Conservation (phyloP, 345 rosid genomes). For the Salix koriyanagi region DNA sequence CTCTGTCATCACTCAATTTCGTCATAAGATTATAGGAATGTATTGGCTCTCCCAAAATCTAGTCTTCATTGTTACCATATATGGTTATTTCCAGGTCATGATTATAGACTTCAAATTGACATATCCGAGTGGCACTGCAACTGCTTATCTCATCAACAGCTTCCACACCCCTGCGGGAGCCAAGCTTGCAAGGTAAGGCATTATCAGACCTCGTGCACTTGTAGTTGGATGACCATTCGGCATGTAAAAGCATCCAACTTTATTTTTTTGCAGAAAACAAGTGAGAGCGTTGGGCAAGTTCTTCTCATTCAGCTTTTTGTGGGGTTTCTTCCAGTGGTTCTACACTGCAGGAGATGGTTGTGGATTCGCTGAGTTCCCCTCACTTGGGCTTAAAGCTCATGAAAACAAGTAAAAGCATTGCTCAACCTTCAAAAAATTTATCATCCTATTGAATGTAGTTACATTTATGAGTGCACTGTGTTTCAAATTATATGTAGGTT, state of each 20-base stretch:
- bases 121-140: conserved; percentile 39
- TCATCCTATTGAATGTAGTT: not conserved
- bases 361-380: conserved; percentile 26
- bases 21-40: not conserved
- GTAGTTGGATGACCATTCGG: not conserved
- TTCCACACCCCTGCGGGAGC: conserved; percentile 37
- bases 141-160: conserved; percentile 34
- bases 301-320: conserved; percentile 30
- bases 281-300: conserved; percentile 25
- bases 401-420: conserved; percentile 9
- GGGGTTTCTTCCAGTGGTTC: conserved; percentile 39
- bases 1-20: not conserved
- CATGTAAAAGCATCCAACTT: not conserved
- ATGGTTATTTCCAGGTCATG: conserved; percentile 21
- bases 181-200: conserved; percentile 24
- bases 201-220: not conserved
- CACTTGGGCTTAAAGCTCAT: conserved; percentile 28
- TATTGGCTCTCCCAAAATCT: not conserved
- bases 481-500: not conserved
- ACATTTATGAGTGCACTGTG: not conserved
- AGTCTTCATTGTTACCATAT: not conserved
- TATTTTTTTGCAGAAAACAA: conserved; percentile 18
- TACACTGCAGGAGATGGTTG: conserved; percentile 27
- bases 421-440: not conserved
- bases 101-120: conserved; percentile 32